Evolutionary conservation across 352 stramenopile genomes (phyloP).

Genomic region (Pythium rhizo-oryzae): DNA sequence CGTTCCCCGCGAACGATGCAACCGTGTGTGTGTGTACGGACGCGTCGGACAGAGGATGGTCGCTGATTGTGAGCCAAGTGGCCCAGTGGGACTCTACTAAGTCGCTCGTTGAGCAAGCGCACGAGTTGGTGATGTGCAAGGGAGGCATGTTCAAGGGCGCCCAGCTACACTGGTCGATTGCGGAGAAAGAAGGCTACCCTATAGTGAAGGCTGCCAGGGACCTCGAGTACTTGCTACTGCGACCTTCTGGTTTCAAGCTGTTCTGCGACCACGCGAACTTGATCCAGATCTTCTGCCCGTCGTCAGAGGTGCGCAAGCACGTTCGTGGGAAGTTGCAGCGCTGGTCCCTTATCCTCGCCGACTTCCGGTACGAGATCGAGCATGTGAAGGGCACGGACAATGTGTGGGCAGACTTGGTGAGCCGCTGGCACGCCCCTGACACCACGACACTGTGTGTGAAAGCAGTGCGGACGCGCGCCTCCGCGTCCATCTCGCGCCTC

Average conservation of each 20-base stretch:
- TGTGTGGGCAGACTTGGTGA: conserved; percentile 34
- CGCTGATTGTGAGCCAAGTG: background rate
- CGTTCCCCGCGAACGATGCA: background rate
- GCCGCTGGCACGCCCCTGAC: conserved; percentile 14
- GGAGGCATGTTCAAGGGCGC: too few relatives aligned
- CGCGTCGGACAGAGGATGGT: background rate
- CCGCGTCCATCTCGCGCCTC: conserved; percentile 1
- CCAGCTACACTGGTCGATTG: background rate
- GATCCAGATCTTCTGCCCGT: conserved; percentile 22
- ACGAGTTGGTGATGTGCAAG: conserved; percentile 1
- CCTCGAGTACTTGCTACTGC: conserved; percentile 20
- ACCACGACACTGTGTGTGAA: conserved; percentile 7
- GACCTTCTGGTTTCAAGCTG: conserved; percentile 21
- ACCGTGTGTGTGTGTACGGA: conserved; percentile 3
- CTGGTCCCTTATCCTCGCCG: conserved; percentile 17
- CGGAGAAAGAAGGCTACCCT: background rate
- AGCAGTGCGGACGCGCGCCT: conserved; percentile 3
- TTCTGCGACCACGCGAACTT: conserved; percentile 36
- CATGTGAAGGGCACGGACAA: conserved; percentile 26
- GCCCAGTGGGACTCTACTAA: background rate
- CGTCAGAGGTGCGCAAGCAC: conserved; percentile 16
- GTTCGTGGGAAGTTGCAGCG: conserved; percentile 31
- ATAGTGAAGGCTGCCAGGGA: background rate
- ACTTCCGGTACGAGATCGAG: conserved; percentile 23
- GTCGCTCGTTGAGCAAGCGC: background rate